These are phyloP conservation scores for Syncephalastrum sp. DNA, from an alignment of 371 early-diverging fungal genomes.

Conservation along the genomic window DNA sequence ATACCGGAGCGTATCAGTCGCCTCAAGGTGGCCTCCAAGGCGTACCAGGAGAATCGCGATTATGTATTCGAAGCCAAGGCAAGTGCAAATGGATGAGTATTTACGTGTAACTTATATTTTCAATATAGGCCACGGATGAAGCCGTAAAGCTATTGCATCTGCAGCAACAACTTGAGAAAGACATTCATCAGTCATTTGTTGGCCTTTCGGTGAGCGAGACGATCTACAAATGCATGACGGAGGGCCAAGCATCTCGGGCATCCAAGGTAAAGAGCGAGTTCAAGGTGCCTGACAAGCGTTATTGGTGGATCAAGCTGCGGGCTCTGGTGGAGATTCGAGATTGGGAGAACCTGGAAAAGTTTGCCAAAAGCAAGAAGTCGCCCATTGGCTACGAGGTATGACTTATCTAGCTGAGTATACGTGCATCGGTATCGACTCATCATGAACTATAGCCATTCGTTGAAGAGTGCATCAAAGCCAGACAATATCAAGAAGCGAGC, in stretches of 20 bases:
- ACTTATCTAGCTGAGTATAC: background rate
- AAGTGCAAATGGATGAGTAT: constrained; percentile 9
- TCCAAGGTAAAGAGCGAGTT: constrained; percentile 80
- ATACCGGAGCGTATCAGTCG: constrained; percentile 62
- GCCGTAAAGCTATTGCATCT: constrained; percentile 71
- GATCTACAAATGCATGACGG: constrained; percentile 72
- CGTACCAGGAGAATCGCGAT: constrained; percentile 75
- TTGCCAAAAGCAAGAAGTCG: constrained; percentile 77
- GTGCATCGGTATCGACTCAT: no score
- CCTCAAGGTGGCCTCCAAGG: constrained; percentile 66
- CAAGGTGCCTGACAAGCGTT: constrained; percentile 83
- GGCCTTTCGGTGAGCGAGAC: constrained; percentile 86
- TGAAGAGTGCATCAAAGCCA: constrained; percentile 76
- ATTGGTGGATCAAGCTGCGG: constrained; percentile 85
- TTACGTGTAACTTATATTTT: background rate
- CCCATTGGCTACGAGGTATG: constrained; percentile 78
- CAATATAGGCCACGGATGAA: constrained; percentile 72
- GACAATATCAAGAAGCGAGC: constrained; percentile 76
- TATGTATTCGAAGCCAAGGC: constrained; percentile 76
- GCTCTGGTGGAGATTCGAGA: constrained; percentile 83
- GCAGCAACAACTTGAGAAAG: constrained; percentile 75
- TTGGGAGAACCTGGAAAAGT: constrained; percentile 86
- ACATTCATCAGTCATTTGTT: constrained; percentile 63
- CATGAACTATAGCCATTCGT: constrained; percentile 66
- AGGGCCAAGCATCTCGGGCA: constrained; percentile 74